Evolutionary conservation across 1,284 basidiomycete genomes (phyloP).

Genomic region (Ustilago tritici): DNA sequence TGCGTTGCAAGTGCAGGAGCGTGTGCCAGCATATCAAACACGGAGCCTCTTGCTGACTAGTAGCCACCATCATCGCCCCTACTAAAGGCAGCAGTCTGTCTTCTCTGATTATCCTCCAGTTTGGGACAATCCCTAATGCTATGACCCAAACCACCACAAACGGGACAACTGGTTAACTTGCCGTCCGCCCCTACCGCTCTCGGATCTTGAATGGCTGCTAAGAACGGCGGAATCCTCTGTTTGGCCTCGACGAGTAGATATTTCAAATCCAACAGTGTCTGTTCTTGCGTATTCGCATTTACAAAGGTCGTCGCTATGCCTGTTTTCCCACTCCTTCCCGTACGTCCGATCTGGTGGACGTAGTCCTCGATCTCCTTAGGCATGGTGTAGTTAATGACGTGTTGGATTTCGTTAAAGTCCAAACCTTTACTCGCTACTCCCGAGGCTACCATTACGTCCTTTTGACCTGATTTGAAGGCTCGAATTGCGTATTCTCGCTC

Average conservation of each 20-base stretch:
- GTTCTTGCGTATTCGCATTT: conserved; percentile 95
- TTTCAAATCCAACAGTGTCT: conserved; percentile 95
- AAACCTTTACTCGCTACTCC: conserved; percentile 97
- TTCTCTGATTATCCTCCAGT: conserved; percentile 87
- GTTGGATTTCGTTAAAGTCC: conserved; percentile 98
- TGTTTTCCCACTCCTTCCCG: conserved; percentile 95
- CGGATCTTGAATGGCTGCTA: conserved; percentile 91
- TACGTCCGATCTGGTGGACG: conserved; percentile 95
- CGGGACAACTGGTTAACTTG: conserved; percentile 85
- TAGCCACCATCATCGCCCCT: conserved; percentile 48
- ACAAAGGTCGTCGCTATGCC: conserved; percentile 99
- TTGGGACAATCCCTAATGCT: conserved; percentile 94
- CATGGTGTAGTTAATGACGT: conserved; percentile 98
- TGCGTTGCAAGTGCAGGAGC: too few relatives aligned
- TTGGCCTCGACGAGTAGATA: conserved; percentile 97
- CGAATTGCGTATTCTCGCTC: conserved; percentile 99
- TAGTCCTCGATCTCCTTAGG: conserved; percentile 89
- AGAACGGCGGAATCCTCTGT: conserved; percentile 97
- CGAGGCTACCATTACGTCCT: conserved; percentile 99
- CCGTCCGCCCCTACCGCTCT: conserved; percentile 78
- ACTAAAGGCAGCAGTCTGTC: conserved; percentile 47
- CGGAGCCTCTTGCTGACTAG: background rate
- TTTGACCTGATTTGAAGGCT: conserved; percentile 93
- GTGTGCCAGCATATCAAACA: too few relatives aligned
- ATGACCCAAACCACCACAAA: conserved; percentile 98